Percentiles rank a stretch among this genome's conserved stretches.
These are phyloP conservation scores for Crithidia sp. DNA, from an alignment of 208 protist species.

Conservation along the genomic window DNA sequence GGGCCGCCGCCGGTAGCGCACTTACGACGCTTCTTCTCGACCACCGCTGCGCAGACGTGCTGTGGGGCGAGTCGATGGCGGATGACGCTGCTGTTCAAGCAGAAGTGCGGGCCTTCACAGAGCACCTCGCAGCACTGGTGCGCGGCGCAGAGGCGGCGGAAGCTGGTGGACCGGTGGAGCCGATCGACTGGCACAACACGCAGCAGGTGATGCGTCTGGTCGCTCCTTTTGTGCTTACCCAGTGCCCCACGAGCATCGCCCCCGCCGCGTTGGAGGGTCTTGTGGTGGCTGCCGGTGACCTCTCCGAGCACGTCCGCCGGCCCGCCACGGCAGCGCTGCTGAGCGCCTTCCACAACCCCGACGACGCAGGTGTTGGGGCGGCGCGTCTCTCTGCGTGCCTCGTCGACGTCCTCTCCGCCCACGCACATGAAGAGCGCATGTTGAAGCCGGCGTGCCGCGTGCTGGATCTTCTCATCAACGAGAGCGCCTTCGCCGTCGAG, in stretches of 20 bases:
- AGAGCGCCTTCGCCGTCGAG: slow-evolving; percentile 50
- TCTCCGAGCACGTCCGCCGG: slow-evolving; percentile 80
- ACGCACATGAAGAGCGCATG: slow-evolving; percentile 78
- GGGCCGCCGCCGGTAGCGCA: slow-evolving; percentile 55
- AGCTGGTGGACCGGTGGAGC: too few relatives aligned
- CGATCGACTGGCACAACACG: slow-evolving; percentile 41
- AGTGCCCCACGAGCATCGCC: slow-evolving; percentile 46
- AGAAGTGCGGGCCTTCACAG: slow-evolving; percentile 16
- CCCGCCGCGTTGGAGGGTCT: slow-evolving; percentile 78
- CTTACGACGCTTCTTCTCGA: slow-evolving; percentile 45
- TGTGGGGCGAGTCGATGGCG: neutral
- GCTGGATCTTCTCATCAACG: slow-evolving; percentile 64
- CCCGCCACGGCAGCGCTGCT: slow-evolving; percentile 72
- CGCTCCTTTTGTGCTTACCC: slow-evolving; percentile 54
- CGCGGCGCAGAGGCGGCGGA: neutral
- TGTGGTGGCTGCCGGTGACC: slow-evolving; percentile 81
- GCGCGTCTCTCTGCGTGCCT: slow-evolving; percentile 59
- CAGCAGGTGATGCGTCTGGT: slow-evolving; percentile 51
- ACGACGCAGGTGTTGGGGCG: neutral
- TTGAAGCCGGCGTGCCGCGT: slow-evolving; percentile 78
- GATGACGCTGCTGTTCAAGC: neutral
- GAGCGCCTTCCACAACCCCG: slow-evolving; percentile 34
- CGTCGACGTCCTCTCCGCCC: slow-evolving; percentile 47
- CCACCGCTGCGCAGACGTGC: slow-evolving; percentile 10
- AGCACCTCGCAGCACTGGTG: slow-evolving; percentile 13